A percentile compares a stretch with the other conserved stretches of the same genome.
These are phyloP conservation scores for Curvularia sp. DNA, from an alignment of 2,329 filamentous ascomycete genomes.

Conservation along the genomic window DNA sequence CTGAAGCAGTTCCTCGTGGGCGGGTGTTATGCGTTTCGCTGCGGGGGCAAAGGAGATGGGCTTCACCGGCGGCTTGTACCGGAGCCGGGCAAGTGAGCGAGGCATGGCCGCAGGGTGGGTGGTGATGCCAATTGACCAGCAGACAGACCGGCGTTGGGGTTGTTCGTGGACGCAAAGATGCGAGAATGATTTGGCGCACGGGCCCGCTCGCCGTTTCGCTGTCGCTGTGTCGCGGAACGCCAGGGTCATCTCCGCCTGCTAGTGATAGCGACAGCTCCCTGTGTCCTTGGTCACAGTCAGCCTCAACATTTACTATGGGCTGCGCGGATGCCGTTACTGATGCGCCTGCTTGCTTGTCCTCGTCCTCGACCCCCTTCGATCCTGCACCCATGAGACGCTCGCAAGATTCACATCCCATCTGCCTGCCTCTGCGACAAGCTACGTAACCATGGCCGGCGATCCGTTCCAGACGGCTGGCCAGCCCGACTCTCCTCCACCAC, in stretches of 20 bases:
- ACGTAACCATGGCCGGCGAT: constrained; percentile 37
- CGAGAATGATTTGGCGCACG: constrained; percentile 18
- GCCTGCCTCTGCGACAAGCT: constrained; percentile 11
- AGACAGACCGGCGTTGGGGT: background rate
- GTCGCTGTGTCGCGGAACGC: constrained; percentile 12
- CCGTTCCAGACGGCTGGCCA: constrained; percentile 19
- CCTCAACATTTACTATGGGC: constrained; percentile 22
- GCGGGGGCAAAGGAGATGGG: constrained; percentile 27
- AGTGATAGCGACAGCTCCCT: constrained; percentile 28
- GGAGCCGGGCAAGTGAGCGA: constrained; percentile 38
- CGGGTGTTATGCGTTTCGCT: constrained; percentile 6
- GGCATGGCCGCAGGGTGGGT: constrained; percentile 34
- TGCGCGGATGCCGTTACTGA: constrained; percentile 8
- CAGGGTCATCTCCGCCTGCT: constrained; percentile 12
- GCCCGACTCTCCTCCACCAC: constrained; percentile 27
- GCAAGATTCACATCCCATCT: background rate
- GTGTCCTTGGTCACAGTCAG: constrained; percentile 7
- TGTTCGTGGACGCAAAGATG: constrained; percentile 19
- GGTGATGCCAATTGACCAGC: constrained; percentile 14
- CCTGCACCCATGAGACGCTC: constrained; percentile 15
- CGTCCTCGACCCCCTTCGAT: background rate
- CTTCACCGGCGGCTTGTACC: constrained; percentile 30
- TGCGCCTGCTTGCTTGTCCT: constrained; percentile 4
- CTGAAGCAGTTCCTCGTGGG: constrained; percentile 10
- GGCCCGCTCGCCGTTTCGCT: background rate